Percentiles rank a stretch among this genome's conserved stretches.
Conservation (phyloP, 2,329 filamentous ascomycete genomes). For the Paramyrothecium roridum region DNA sequence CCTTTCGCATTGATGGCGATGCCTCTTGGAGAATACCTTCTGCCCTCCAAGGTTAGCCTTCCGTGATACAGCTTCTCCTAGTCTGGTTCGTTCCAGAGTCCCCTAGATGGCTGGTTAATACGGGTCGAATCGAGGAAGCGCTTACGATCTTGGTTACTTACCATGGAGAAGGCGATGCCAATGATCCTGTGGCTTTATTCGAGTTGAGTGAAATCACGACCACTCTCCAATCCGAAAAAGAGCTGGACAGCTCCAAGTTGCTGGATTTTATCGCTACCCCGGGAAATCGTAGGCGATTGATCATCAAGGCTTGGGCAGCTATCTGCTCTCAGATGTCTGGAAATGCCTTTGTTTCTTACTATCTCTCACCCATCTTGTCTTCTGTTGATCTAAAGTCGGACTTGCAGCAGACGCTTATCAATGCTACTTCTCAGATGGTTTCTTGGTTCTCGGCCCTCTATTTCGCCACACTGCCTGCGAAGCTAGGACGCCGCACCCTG, state of each 20-base stretch:
- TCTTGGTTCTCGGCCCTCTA: not conserved
- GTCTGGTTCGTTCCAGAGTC: constrained; percentile 34
- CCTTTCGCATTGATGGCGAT: constrained; percentile 1
- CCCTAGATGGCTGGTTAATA: constrained; percentile 31
- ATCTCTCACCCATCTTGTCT: not conserved
- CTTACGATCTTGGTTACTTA: not conserved
- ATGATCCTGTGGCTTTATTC: not conserved
- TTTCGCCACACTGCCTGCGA: not conserved
- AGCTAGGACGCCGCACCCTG: not conserved
- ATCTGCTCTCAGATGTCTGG: constrained; percentile 1
- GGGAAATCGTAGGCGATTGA: not conserved
- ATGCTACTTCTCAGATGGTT: not conserved
- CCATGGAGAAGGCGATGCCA: not conserved
- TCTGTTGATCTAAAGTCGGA: not conserved
- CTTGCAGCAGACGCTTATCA: not conserved
- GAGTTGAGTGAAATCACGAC: not conserved
- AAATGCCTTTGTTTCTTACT: not conserved
- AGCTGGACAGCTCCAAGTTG: not conserved
- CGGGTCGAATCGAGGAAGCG: constrained; percentile 28
- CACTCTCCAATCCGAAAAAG: not conserved
- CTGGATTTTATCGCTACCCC: not conserved
- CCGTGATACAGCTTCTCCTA: constrained; percentile 3
- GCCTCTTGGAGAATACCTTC: constrained; percentile 8
- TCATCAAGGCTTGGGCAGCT: not conserved
- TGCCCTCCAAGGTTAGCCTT: constrained; percentile 3